Conservation (phyloP, 2,329 filamentous ascomycete species). For the Diplodia seriata region DNA sequence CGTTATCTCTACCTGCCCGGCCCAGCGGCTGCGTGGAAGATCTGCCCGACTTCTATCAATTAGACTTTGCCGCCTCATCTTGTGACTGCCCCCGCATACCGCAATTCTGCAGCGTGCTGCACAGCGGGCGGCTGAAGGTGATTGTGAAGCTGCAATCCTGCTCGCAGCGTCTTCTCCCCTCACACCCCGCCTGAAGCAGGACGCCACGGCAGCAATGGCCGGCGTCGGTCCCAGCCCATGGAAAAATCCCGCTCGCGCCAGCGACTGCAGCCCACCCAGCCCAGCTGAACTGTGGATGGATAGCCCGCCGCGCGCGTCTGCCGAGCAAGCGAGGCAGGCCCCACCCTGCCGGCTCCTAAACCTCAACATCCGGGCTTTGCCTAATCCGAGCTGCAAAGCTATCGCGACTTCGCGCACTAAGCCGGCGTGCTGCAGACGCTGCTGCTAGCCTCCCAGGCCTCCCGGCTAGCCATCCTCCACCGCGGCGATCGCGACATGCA, state of each 20-base stretch:
- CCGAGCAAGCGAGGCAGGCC: slow-evolving; percentile 1
- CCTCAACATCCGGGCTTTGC: slow-evolving; percentile 22
- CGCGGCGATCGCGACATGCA: slow-evolving; percentile 22
- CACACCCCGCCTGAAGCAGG: slow-evolving; percentile 3
- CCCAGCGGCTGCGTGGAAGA: slow-evolving; percentile 10
- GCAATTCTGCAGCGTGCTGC: slow-evolving; percentile 16
- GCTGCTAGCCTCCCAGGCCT: slow-evolving; percentile 13
- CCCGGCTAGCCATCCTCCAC: slow-evolving; percentile 3
- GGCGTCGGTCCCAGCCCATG: slow-evolving; percentile 11
- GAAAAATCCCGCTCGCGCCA: slow-evolving; percentile 23
- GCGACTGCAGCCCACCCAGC: neutral
- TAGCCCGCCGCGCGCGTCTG: slow-evolving; percentile 5
- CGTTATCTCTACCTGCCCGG: slow-evolving; percentile 15
- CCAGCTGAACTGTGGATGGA: neutral
- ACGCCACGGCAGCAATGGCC: neutral
- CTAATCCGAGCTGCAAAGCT: slow-evolving; percentile 17
- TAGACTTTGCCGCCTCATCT: slow-evolving; percentile 28
- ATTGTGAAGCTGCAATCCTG: slow-evolving; percentile 11
- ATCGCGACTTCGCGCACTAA: slow-evolving; percentile 14
- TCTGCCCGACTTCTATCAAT: slow-evolving; percentile 24
- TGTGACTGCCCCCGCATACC: slow-evolving; percentile 16
- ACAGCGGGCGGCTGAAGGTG: neutral
- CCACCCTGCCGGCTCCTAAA: neutral
- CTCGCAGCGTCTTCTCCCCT: neutral
- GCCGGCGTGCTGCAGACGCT: slow-evolving; percentile 2